These are phyloP conservation scores for Termitomyces sp. DNA, from an alignment of 768 basidiomycete genomes.

Conservation along the genomic window DNA sequence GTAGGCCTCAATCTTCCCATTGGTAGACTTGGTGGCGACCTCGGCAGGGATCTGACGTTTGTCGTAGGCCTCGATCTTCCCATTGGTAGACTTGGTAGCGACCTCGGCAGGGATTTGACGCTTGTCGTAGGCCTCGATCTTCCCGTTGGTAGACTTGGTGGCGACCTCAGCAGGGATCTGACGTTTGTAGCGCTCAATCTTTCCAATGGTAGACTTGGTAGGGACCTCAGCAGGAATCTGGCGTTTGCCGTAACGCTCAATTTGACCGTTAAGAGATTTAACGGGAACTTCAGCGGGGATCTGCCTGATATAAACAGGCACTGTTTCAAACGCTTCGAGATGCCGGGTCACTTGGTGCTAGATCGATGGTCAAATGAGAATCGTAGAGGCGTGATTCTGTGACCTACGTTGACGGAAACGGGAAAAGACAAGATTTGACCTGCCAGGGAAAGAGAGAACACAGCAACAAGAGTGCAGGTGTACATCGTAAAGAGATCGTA, in stretches of 20 bases:
- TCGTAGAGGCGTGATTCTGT: neutral
- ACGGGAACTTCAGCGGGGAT: conserved; percentile 25
- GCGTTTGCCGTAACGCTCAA: too few species aligned
- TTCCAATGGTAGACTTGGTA: neutral
- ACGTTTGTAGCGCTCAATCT: too few species aligned
- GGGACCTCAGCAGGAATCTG: neutral
- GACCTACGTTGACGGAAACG: conserved; percentile 34
- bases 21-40: conserved; percentile 19
- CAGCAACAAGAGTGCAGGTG: conserved; percentile 30
- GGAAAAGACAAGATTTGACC: conserved; percentile 38
- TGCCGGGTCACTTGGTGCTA: conserved; percentile 24
- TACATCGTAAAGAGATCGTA: conserved; percentile 37
- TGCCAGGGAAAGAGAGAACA: conserved; percentile 36
- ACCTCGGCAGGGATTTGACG: too few species aligned
- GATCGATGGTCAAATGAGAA: conserved; percentile 12
- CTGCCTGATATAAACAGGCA: conserved; percentile 37
- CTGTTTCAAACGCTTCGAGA: conserved; percentile 30
- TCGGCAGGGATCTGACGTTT: too few species aligned
- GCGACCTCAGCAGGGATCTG: too few species aligned
- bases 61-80: conserved; percentile 15
- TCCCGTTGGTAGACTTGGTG: conserved; percentile 17
- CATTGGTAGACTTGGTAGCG: too few species aligned
- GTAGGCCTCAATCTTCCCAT: conserved; percentile 15
- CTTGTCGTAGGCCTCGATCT: conserved; percentile 14
- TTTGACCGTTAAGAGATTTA: neutral